Evolutionary conservation across 2,329 filamentous ascomycete species (phyloP), one percentile per base, ranked within the genome.

Genomic region (Beauveria sp.): DNA sequence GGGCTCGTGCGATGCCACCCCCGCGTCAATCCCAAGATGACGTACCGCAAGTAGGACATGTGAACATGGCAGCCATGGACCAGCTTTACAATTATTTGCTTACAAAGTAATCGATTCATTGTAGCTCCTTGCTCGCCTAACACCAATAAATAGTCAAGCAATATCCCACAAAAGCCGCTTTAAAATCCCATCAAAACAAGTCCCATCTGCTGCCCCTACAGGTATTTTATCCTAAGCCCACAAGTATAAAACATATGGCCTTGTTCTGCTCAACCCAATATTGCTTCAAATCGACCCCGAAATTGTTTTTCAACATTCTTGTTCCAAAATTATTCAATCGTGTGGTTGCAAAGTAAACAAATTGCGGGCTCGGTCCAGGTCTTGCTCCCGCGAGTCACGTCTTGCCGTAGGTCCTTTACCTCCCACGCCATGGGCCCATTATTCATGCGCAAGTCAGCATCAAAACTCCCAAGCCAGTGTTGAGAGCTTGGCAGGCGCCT

Each of bases 401-500:
- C 73, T 34, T 76, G 68, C 52, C 83, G 76, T 51, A 84, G 70
- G 65, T 85, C 83, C 28, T 70, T 76, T 56, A 85, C 78, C 64
- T 83, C 79, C 79, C 84, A 75, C 24, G 76, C 69, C 0, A 81
- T 78, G 20, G 80, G 79, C 3, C 76, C 78, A 3, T 73, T 71
- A 5, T 45, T 79, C 67, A 80, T 78, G 63, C 75, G 74, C 26
- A 85, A 72, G 2, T 70, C 73, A 3, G 79, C 83, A 54, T 81
- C 74, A 61, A 85, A 85, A 5, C 81, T 70, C 0, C 79, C 80
- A 46, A 78, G 71, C 67, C 83, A 85, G 2, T 80, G 79, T 66
- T 77, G 81, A 66, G 34, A 72, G 71, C 40, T 70, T 65, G 3
- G 65, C 58, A 7, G 5, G 9, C 51, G 59, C 65, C 75, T 75